Conservation (phyloP, 352 stramenopile species). For the Bremia lactucae region DNA sequence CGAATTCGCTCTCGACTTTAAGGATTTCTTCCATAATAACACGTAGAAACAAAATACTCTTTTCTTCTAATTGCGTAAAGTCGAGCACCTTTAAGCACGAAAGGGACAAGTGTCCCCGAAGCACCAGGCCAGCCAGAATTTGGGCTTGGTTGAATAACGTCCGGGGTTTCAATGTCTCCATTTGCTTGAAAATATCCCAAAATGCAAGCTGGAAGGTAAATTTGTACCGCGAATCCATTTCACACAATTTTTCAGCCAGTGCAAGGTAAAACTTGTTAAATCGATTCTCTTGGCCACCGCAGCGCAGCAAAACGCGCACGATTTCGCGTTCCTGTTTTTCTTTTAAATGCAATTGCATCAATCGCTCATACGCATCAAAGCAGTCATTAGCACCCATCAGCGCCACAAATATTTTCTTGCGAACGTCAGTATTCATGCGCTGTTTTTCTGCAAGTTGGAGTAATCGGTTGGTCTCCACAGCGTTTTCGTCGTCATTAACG, state of each 20-base stretch:
- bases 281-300: slow-evolving; percentile 65
- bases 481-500: slow-evolving; percentile 6
- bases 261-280: slow-evolving; percentile 96
- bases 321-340: slow-evolving; percentile 90
- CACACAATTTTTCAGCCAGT: slow-evolving; percentile 88
- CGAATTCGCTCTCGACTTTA: slow-evolving; percentile 48
- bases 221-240: slow-evolving; percentile 91
- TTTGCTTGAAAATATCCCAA: slow-evolving; percentile 95
- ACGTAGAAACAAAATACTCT: slow-evolving; percentile 83
- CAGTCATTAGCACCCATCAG: slow-evolving; percentile 94
- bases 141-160: slow-evolving; percentile 87
- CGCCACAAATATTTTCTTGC: slow-evolving; percentile 93
- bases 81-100: slow-evolving; percentile 89
- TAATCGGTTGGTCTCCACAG: slow-evolving; percentile 53
- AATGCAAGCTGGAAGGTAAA: slow-evolving; percentile 95
- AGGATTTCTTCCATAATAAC: slow-evolving; percentile 69
- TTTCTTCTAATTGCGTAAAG: slow-evolving; percentile 83
- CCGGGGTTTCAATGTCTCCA: slow-evolving; percentile 65
- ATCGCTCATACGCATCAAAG: slow-evolving; percentile 92
- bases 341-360: slow-evolving; percentile 85
- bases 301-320: slow-evolving; percentile 92
- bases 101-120: slow-evolving; percentile 51
- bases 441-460: slow-evolving; percentile 90
- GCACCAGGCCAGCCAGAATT: slow-evolving; percentile 72
- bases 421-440: slow-evolving; percentile 95